Evolutionary conservation across 805 yeast species (phyloP).

Genomic region (Starmerella kuoi): DNA sequence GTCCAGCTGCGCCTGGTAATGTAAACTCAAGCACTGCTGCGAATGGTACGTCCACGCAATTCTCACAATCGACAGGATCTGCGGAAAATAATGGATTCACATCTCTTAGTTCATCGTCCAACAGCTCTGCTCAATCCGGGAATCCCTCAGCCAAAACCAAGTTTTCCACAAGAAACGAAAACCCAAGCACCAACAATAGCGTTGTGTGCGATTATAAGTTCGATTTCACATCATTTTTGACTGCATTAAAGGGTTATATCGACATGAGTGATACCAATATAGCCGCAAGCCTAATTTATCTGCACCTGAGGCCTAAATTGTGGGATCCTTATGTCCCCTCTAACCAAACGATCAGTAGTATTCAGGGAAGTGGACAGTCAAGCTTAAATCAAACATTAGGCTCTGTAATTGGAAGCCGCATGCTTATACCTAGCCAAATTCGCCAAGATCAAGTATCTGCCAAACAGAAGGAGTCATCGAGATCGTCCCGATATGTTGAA

Average conservation of each 20-base stretch:
- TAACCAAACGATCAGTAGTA: background rate
- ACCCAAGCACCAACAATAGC: background rate
- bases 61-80: background rate
- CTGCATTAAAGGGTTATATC: constrained; percentile 30
- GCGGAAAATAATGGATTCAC: background rate
- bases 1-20: constrained; percentile 2
- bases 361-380: background rate
- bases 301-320: constrained; percentile 29
- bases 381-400: constrained; percentile 4
- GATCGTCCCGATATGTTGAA: background rate
- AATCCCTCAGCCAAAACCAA: background rate
- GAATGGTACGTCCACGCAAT: background rate
- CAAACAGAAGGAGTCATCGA: background rate
- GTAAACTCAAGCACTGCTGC: background rate
- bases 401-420: constrained; percentile 8
- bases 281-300: constrained; percentile 34
- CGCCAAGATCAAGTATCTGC: background rate
- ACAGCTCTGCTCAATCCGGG: background rate
- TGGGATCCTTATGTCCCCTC: constrained; percentile 5
- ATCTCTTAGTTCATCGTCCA: background rate
- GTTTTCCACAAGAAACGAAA: background rate
- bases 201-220: constrained; percentile 15
- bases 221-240: constrained; percentile 15
- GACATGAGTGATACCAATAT: constrained; percentile 36
- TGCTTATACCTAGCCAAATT: constrained; percentile 14